Conservation (phyloP, 2,329 filamentous ascomycete species). For the Madurella mycetomatis region DNA sequence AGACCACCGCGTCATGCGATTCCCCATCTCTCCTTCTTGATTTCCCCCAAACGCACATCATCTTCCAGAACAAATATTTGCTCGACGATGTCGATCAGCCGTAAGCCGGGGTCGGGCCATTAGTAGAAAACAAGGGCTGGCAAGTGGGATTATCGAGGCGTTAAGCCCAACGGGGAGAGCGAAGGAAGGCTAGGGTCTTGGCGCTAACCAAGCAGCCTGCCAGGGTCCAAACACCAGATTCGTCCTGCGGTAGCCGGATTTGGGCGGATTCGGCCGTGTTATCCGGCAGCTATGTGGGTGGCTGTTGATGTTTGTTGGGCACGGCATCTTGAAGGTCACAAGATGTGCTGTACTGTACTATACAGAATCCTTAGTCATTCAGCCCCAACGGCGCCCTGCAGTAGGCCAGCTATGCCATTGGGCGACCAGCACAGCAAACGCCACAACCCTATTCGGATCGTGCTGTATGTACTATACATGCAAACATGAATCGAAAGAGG, state of each 20-base stretch:
- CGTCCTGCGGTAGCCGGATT: no score
- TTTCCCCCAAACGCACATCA: background rate
- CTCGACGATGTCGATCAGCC: constrained; percentile 4
- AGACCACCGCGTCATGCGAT: no score
- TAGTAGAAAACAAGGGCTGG: background rate
- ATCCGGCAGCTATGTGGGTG: no score
- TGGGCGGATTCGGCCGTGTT: no score
- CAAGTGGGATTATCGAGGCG: background rate
- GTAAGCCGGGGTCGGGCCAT: background rate
- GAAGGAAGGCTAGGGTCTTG: constrained; percentile 1
- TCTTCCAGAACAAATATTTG: background rate
- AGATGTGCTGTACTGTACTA: no score
- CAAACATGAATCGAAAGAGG: background rate
- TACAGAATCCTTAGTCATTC: no score
- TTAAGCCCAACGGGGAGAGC: constrained; percentile 8
- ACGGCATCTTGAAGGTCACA: no score
- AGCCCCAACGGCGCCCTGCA: no score
- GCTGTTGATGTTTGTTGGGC: background rate
- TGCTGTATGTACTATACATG: background rate
- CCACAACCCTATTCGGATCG: background rate
- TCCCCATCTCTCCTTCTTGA: no score
- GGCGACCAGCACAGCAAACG: no score
- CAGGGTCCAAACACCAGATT: background rate
- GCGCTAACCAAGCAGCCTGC: constrained; percentile 1
- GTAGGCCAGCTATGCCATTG: no score